Evolutionary conservation across 768 basidiomycete genomes (phyloP), one percentile per base, ranked within the genome.

Genomic region (Pleurotus citrinopileatus): DNA sequence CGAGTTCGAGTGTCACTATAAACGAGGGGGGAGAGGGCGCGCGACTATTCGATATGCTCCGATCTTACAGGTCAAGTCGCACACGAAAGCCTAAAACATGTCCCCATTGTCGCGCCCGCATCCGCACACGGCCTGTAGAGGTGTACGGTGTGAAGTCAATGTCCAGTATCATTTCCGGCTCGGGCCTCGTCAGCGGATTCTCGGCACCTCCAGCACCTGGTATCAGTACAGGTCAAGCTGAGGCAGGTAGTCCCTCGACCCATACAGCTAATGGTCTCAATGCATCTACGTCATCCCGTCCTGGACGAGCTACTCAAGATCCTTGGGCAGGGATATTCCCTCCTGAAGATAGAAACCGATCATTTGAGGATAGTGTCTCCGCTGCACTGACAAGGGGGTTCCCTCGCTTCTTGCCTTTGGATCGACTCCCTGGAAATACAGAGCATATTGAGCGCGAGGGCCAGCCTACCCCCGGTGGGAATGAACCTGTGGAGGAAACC

Each of bases 131-230:
- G 12, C 89, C 89, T 1, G 80, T 84, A 25, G 87, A 87, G 48
- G 78, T 91, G 44, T 91, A 86, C 74, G 70, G 79, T 42, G 73
- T 91, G 55, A 91, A 91, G 66, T 73, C 77, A 42, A 79, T 91
- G 66, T 84, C 84, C 3, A 69, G 67, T 2, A 66, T 71, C 6
- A 59, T 86, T 4, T 70, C 76, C 28, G 77, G 78, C 42, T 87
- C 84, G 58, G 77, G 76, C 4, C 74, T 89, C 8, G 70, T 75
- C 19, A 70, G 5, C 51, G 71, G 25, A 64, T 68, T 34, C 57
- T 59, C 13, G 55, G 60, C 45, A 2, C 57, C 60, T 25, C 59
- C 61, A 3, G 29, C 54, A 7, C n/a, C n/a, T n/a, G n/a, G n/a
- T n/a, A n/a, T n/a, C n/a, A n/a, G n/a, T n/a, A n/a, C n/a, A n/a